Evolutionary conservation across 495 filamentous ascomycete genomes (phyloP).

Genomic region (Penicillium goetzii): DNA sequence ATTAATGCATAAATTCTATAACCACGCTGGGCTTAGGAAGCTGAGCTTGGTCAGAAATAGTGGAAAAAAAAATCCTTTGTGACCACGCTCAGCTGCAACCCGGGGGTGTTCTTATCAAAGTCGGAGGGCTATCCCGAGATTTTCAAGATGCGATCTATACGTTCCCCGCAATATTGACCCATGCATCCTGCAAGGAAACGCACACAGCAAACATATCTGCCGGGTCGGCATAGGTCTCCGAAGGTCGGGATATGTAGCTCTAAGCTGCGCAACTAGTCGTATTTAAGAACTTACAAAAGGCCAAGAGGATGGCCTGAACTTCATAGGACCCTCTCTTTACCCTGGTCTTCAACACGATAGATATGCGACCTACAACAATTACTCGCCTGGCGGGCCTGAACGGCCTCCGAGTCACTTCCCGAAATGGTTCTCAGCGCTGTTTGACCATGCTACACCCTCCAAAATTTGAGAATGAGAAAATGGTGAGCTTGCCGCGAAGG

Average conservation of each 20-base stretch:
- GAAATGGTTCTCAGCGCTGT: slow-evolving; percentile 16
- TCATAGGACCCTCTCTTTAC: not conserved
- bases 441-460: slow-evolving; percentile 35
- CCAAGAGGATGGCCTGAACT: not conserved
- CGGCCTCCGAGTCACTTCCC: slow-evolving; percentile 4
- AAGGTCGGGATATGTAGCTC: not conserved
- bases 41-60: too few species aligned
- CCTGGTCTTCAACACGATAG: not conserved
- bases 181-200: not conserved
- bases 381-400: slow-evolving; percentile 12
- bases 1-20: too few species aligned
- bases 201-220: not conserved
- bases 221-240: slow-evolving; percentile 13
- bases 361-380: slow-evolving; percentile 22
- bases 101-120: slow-evolving; percentile 13
- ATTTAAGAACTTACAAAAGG: slow-evolving; percentile 4
- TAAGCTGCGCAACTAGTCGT: not conserved
- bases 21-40: too few species aligned
- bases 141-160: not conserved
- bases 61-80: too few species aligned
- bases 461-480: slow-evolving; percentile 41
- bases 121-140: slow-evolving; percentile 23
- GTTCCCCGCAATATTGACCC: slow-evolving; percentile 9
- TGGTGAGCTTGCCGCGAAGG: slow-evolving; percentile 13
- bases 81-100: too few species aligned